These are phyloP conservation scores for Ophiobolus disseminans DNA, from an alignment of 2,329 filamentous ascomycete species.

Conservation along the genomic window DNA sequence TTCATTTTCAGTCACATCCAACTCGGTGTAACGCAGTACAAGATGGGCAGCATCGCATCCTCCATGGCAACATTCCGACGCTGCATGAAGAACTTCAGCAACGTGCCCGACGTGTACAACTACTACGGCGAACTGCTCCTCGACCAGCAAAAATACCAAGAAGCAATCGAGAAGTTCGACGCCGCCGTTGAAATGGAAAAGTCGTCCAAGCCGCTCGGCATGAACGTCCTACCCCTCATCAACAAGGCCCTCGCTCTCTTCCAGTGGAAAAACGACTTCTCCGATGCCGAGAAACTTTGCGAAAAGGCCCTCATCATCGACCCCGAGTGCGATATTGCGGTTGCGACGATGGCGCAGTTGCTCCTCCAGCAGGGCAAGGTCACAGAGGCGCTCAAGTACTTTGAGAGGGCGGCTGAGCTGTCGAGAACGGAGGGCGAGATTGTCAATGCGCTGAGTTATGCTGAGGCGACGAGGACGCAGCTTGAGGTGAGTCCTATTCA, in stretches of 20 bases:
- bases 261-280: slow-evolving; percentile 98
- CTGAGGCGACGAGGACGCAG: slow-evolving; percentile 94
- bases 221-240: slow-evolving; percentile 97
- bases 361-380: slow-evolving; percentile 98
- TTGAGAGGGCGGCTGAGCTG: slow-evolving; percentile 93
- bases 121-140: slow-evolving; percentile 98
- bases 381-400: slow-evolving; percentile 92
- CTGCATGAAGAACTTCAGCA: slow-evolving; percentile 98
- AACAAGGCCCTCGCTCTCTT: slow-evolving; percentile 98
- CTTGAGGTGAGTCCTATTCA: slow-evolving; percentile 66
- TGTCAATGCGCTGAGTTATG: slow-evolving; percentile 94
- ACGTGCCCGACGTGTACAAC: slow-evolving; percentile 98
- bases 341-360: slow-evolving; percentile 97
- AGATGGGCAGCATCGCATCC: slow-evolving; percentile 97
- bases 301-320: slow-evolving; percentile 98
- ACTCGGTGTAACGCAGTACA: slow-evolving; percentile 98
- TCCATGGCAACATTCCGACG: slow-evolving; percentile 98
- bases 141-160: slow-evolving; percentile 93
- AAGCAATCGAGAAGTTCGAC: slow-evolving; percentile 98
- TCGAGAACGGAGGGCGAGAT: slow-evolving; percentile 95
- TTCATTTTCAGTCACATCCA: slow-evolving; percentile 99
- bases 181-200: slow-evolving; percentile 99
- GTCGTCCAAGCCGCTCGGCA: slow-evolving; percentile 87
- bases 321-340: slow-evolving; percentile 97
- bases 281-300: slow-evolving; percentile 93